phyloP scores from a whole-genome alignment of 495 filamentous ascomycete species.

The Chaetomium cochliodes region DNA sequence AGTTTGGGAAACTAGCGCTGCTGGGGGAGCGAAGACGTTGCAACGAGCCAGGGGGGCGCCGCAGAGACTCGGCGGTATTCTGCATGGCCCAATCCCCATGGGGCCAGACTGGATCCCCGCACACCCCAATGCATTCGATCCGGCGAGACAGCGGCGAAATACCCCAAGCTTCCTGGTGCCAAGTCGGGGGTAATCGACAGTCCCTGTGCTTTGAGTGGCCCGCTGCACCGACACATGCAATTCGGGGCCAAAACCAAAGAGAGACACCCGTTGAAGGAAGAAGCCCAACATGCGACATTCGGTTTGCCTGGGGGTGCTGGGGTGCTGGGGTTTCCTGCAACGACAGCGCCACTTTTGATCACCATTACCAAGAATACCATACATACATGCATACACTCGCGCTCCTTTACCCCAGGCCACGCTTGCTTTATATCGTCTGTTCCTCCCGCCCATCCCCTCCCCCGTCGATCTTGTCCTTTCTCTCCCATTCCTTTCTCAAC shows the following conservation, averaged over 20 bases:
- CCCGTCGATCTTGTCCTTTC: constrained; percentile 12
- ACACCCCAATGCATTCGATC: constrained; percentile 30
- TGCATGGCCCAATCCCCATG: constrained; percentile 26
- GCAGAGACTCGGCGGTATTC: constrained; percentile 36
- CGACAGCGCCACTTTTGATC: not conserved
- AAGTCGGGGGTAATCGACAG: constrained; percentile 33
- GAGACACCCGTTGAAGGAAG: no score
- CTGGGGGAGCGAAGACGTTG: constrained; percentile 6
- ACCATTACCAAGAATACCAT: not conserved
- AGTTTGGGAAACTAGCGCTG: constrained; percentile 9
- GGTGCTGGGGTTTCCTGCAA: not conserved
- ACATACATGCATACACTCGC: constrained; percentile 2
- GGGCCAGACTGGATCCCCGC: constrained; percentile 21
- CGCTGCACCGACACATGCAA: constrained; percentile 23
- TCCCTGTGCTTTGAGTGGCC: constrained; percentile 31
- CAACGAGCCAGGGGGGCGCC: constrained; percentile 19
- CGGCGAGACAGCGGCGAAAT: constrained; percentile 40
- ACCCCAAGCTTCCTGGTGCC: constrained; percentile 34
- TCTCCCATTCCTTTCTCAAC: constrained; percentile 7
- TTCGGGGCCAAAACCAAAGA: no score
- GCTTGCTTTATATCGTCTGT: constrained; percentile 1
- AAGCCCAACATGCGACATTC: constrained; percentile 18
- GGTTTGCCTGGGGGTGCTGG: constrained; percentile 1
- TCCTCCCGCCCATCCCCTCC: not conserved
- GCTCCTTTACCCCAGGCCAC: constrained; percentile 1